Evolutionary conservation across 352 stramenopile species (phyloP).

Genomic region (Globisporangium spinosum): DNA sequence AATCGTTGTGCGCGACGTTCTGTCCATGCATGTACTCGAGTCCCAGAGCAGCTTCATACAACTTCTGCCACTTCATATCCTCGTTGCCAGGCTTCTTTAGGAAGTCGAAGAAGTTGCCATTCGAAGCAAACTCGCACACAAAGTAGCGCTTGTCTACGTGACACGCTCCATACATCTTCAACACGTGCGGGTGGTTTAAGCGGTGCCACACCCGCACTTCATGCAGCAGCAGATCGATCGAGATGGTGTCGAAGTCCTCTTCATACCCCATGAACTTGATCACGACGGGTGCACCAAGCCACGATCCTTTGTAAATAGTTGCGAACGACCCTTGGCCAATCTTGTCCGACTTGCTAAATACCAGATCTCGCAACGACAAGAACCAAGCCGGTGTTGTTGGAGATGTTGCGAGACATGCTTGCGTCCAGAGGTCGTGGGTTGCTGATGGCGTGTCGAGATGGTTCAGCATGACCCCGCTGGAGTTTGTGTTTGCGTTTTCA

Average conservation of each 20-base stretch:
- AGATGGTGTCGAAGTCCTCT: background rate
- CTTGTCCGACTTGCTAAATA: too few relatives aligned
- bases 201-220: background rate
- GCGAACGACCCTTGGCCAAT: too few relatives aligned
- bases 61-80: background rate
- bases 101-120: too few relatives aligned
- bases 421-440: too few relatives aligned
- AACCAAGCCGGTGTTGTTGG: too few relatives aligned
- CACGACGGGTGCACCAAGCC: too few relatives aligned
- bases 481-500: too few relatives aligned
- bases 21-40: background rate
- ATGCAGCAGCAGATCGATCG: background rate
- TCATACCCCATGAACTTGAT: background rate
- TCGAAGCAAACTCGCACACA: background rate
- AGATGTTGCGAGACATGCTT: too few relatives aligned
- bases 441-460: too few relatives aligned
- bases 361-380: too few relatives aligned
- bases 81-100: background rate
- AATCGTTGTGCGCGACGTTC: background rate
- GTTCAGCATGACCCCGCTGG: too few relatives aligned
- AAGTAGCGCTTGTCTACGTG: background rate
- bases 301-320: too few relatives aligned
- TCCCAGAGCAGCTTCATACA: constrained; percentile 5
- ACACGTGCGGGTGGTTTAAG: background rate
- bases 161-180: background rate